Evolutionary conservation across 148 eudicot genomes (phyloP).

Genomic region (Pharnaceum exiguum): DNA sequence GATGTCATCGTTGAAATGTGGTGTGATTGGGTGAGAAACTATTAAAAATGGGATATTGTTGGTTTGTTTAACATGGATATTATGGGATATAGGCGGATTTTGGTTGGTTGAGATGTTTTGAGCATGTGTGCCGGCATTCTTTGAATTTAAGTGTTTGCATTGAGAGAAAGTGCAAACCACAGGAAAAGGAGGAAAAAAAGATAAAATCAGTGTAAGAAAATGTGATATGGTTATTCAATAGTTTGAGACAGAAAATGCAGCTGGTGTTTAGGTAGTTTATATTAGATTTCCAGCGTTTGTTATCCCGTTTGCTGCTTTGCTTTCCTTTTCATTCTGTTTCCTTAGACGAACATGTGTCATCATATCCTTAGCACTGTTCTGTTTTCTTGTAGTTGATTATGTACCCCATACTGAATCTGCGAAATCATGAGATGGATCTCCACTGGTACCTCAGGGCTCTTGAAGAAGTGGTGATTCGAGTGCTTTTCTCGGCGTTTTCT

Average conservation of each 20-base stretch:
- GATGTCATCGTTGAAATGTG: too few species aligned
- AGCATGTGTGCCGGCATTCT: too few species aligned
- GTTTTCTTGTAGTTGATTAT: conserved; percentile 59
- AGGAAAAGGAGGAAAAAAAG: neutral
- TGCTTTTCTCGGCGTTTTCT: conserved; percentile 57
- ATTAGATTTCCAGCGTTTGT: too few species aligned
- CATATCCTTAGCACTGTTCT: conserved; percentile 15
- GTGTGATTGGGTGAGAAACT: too few species aligned
- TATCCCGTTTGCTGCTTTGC: too few species aligned
- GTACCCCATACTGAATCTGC: conserved; percentile 86
- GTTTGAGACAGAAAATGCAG: neutral
- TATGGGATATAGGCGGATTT: too few species aligned
- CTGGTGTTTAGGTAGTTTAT: too few species aligned
- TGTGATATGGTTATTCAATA: neutral
- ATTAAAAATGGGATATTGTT: too few species aligned
- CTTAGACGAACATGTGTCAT: neutral
- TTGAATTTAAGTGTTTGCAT: too few species aligned
- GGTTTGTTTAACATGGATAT: too few species aligned
- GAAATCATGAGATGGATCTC: conserved; percentile 89
- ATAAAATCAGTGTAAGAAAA: neutral
- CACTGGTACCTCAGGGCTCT: conserved; percentile 95
- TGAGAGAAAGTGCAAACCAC: too few species aligned
- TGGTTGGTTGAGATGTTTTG: too few species aligned
- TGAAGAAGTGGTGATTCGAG: conserved; percentile 88
- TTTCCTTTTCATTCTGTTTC: neutral